Base-by-base conservation (phyloP, 148 eudicot species). In the Vaccinium myrtillus region DNA sequence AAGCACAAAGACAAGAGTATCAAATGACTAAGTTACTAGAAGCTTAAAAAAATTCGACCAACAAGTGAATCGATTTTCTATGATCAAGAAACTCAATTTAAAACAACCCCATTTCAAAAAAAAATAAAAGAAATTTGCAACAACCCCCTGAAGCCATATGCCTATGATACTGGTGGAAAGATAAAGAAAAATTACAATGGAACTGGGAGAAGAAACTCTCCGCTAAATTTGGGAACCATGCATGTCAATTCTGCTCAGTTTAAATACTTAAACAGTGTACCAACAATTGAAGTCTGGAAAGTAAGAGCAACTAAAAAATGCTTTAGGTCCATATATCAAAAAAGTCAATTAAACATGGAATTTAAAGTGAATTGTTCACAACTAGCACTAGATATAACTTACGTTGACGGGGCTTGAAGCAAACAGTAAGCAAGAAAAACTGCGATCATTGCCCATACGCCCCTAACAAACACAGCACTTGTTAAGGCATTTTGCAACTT, bases 361-460 rank as follows among this genome's bases (percentile, higher is more conserved):
- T 58, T 36, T 43, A 4, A 30, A 65, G 53, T 11, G 10, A 43
- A 77, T 77, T 13, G 15, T 63, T 46, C 12, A 46, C 78, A 55
- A 69, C 19, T 13, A 58, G 59, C 18, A n/a, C 23, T 27, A 25
- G 4, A 16, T 2, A 75, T 18, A 84, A 88, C 99, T 94, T 89
- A 97, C 98, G 99, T 95, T 51, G 98, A 95, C 84, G 99, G 99
- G 67, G 99, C 98, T 89, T 97, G 99, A 78, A 97, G 90, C 91
- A 97, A 93, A 85, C 96, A 92, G 86, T 97, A 97, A 51, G 99
- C 88, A 87, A 97, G 98, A 86, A 92, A 94, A 77, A 97, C 98
- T 23, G 98, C 98, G 86, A 95, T 88, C 99, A 97, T 95, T 77
- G 99, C 99, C 95, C 98, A 97, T 59, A 94, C 86, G 61, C 99